Conservation (phyloP, 148 eudicot species). For the Tetragonia tetragonoides region DNA sequence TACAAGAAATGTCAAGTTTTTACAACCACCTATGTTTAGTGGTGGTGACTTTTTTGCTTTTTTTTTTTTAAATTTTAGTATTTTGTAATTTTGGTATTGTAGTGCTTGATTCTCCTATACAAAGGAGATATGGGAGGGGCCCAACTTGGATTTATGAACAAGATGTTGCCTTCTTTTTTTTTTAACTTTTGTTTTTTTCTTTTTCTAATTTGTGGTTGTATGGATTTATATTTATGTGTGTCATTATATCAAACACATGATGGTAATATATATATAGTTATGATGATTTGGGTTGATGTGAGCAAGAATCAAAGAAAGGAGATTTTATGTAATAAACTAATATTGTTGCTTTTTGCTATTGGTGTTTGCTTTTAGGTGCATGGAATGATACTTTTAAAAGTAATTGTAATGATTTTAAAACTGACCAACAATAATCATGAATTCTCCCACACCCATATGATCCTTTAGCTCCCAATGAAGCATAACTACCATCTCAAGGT, state of each 20-base stretch:
- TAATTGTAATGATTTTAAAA: constrained; percentile 19
- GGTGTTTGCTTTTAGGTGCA: constrained; percentile 30
- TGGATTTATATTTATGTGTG: constrained; percentile 14
- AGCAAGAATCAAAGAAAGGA: constrained; percentile 28
- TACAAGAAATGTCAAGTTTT: constrained; percentile 30
- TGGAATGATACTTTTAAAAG: constrained; percentile 28
- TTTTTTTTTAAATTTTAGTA: constrained; percentile 8
- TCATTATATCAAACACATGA: constrained; percentile 25
- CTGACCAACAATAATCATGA: constrained; percentile 32
- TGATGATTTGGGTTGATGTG: constrained; percentile 18
- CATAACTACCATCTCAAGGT: constrained; percentile 26
- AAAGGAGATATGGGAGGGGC: constrained; percentile 41
- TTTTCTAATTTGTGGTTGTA: neutral
- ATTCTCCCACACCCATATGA: constrained; percentile 9
- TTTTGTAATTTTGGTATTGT: constrained; percentile 20
- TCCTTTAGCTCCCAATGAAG: constrained; percentile 19
- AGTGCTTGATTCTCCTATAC: constrained; percentile 37
- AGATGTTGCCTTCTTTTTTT: constrained; percentile 24
- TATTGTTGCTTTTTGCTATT: constrained; percentile 23
- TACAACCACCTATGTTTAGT: constrained; percentile 32
- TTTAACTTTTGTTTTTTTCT: neutral
- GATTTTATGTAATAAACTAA: constrained; percentile 18
- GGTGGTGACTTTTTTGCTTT: constrained; percentile 32
- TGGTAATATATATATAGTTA: constrained; percentile 4
- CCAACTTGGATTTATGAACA: constrained; percentile 41